Percentiles rank a stretch among this genome's conserved stretches.
Evolutionary conservation across 371 early-diverging fungal species (phyloP).

Genomic region (Mucor mucedo): DNA sequence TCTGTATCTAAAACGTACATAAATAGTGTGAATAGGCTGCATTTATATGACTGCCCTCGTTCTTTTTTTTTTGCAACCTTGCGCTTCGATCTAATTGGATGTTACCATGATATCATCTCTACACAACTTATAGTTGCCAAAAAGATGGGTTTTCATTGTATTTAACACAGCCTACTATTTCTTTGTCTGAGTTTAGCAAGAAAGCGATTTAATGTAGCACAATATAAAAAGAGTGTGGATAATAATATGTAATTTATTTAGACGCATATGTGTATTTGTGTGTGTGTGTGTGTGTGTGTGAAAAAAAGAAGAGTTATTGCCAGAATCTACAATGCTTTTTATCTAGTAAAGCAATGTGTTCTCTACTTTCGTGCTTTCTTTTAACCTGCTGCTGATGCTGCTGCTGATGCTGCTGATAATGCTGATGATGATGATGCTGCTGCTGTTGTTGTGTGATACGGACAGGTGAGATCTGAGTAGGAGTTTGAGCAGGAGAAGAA

Average conservation of each 20-base stretch:
- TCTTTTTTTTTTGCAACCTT: too few species aligned
- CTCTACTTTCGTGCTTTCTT: slow-evolving; percentile 22
- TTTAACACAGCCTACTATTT: too few species aligned
- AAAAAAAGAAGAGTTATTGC: slow-evolving; percentile 18
- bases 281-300: neutral
- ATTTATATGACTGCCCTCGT: too few species aligned
- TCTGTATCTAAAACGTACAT: too few species aligned
- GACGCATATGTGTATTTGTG: neutral
- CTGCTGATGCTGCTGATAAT: too few species aligned
- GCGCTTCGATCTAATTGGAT: too few species aligned
- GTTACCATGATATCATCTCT: too few species aligned
- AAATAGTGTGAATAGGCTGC: too few species aligned
- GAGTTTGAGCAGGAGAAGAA: slow-evolving; percentile 55
- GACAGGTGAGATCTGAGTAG: slow-evolving; percentile 45
- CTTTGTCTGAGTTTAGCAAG: too few species aligned
- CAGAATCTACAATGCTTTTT: slow-evolving; percentile 34
- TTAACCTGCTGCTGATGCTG: slow-evolving; percentile 2
- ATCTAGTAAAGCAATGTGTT: slow-evolving; percentile 17
- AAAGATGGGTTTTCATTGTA: too few species aligned
- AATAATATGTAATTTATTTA: neutral
- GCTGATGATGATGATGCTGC: neutral
- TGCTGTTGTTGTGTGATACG: slow-evolving; percentile 6
- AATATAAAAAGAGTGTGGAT: neutral
- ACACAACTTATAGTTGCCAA: too few species aligned
- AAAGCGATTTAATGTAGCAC: neutral